Base-by-base conservation (phyloP, 1,284 basidiomycete genomes). In the Butyriboletus appendiculatus region DNA sequence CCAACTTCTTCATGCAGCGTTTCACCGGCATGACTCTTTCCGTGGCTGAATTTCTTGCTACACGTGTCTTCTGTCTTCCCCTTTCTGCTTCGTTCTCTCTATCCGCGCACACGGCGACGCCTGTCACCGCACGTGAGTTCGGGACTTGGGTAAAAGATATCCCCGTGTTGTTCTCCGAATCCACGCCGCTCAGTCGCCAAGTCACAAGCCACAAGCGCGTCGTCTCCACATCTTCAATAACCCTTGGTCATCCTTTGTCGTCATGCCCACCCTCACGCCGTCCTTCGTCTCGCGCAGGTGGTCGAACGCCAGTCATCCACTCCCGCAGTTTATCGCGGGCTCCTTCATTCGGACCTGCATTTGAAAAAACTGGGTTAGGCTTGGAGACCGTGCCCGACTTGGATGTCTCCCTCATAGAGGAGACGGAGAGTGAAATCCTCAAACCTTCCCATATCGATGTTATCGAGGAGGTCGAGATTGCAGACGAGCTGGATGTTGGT, bases 21-120 rank as follows among this genome's bases (percentile, higher is more conserved):
- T 98, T 98, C 74, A 83, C 92, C 22, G 96, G 96, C 58, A 96
- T 99, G 84, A 94, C 93, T 16, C 78, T 80, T 43, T 81, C 81
- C 53, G 93, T 98, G 38, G 95, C 96, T 1, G 84, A 89, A 28
- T 95, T 93, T 70, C 81, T 99, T 46, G 86, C 93, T 52, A 82
- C 84, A 58, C 84, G 84, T 48, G 92, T 99, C 12, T 96, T 99
- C 69, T 94, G 89, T 71, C 82, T 96, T 60, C 83, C 93, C 35
- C 48, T 54, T 16, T 56, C 62, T 28, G 58, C 57, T 37, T 68
- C 63, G 3, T 67, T 64, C 14, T 62, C 65, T 71, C 79, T 41
- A 1, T 64, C 46, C 2, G 45, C 48, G 9, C 56, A 48, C 28
- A 20, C 52, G 81, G 83, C 59, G 77, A 81, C 60, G 71, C 80